These are phyloP conservation scores for Puccinia triticina DNA, from an alignment of 1,284 basidiomycete species.

Conservation along the genomic window DNA sequence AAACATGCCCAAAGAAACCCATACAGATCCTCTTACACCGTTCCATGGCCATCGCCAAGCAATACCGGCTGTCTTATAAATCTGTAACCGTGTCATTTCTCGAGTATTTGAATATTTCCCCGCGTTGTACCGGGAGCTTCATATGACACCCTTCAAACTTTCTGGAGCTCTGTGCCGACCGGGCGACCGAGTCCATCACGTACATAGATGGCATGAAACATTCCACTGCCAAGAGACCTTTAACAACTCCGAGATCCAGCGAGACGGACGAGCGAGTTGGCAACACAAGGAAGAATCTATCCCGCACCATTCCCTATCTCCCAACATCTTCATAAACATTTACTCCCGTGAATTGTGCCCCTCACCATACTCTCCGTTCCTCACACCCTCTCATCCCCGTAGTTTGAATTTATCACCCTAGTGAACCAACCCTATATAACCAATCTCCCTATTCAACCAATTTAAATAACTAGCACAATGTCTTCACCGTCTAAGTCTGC, in stretches of 20 bases:
- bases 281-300: constrained; percentile 1
- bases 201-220: not conserved
- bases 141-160: not conserved
- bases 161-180: not conserved
- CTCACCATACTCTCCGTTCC: not conserved
- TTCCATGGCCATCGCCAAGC: constrained; percentile 26
- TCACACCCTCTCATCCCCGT: not conserved
- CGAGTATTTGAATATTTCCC: not conserved
- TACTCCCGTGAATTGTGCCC: not conserved
- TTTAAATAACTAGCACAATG: too few species aligned
- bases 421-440: too few species aligned
- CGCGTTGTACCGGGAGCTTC: constrained; percentile 12
- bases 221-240: not conserved
- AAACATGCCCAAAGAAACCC: not conserved
- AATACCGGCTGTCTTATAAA: not conserved
- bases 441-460: too few species aligned
- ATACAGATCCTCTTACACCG: constrained; percentile 15
- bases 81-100: constrained; percentile 11
- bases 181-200: constrained; percentile 8
- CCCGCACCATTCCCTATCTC: not conserved
- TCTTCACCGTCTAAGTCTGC: constrained; percentile 21
- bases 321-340: not conserved
- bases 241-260: not conserved
- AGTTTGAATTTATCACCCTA: not conserved
- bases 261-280: not conserved